Base-by-base conservation (phyloP, 441 rosid genomes). In the Daphne laureola region DNA sequence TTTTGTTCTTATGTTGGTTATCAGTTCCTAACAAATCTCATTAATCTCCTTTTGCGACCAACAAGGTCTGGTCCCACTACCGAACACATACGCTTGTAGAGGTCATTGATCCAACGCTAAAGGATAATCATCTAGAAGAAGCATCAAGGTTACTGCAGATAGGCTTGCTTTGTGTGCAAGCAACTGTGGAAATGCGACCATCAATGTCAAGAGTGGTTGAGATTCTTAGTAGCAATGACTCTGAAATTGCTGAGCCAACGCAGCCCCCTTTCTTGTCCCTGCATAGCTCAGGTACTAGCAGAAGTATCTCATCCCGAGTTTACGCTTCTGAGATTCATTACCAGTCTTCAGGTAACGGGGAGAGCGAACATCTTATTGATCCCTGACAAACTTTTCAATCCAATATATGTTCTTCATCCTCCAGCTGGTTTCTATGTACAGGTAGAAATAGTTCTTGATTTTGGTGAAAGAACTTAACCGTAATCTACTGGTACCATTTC, bases 121-220 rank as follows among this genome's bases (percentile, higher is more conserved):
- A 50, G 7, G 78, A 73, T 17, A 64, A 77, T 44, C 77, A 81
- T 63, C 67, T 50, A 50, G 72, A 46, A 55, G 71, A 73, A 65
- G 85, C 81, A 14, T 67, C 72, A 3, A 69, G 75, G 17, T 25
- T 82, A 46, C 82, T 90, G 63, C 75, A 71, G 46, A 73, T 90
- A 25, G 94, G 90, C 35, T 66, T 90, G 4, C 88, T 90, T 7
- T 87, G 98, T 35, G 81, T 74, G 9, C 98, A 90, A 68, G 96
- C 98, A 55, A 76, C 86, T 11, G 77, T 83, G 54, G 94, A 87
- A 57, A 76, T 75, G 60, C 82, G 98, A 42, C 96, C 98, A 15
- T 65, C 81, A 0, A 90, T 90, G 96, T 85, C 96, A 26, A 41
- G 23, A 3, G 84, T 85, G 11, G 88, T 87, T 65, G 71, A 67